Evolutionary conservation across 1,139 yeast species (phyloP).

Genomic region (Yamadazyma conglobata): DNA sequence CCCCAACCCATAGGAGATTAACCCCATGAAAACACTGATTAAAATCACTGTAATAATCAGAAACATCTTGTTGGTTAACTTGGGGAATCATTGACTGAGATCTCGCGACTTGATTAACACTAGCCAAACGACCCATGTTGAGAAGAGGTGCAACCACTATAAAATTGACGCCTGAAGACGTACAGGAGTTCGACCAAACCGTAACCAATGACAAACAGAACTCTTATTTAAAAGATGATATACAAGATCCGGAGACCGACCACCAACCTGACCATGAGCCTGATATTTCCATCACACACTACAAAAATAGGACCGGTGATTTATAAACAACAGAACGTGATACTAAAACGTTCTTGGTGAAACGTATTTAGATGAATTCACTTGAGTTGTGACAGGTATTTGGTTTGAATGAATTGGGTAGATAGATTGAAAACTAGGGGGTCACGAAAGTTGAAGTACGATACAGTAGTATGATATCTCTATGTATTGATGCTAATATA

Average conservation of each 20-base stretch:
- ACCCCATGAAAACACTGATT: conserved; percentile 24
- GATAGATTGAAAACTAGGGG: too few species aligned
- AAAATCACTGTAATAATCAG: conserved; percentile 12
- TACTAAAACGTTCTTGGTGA: too few species aligned
- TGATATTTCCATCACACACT: conserved; percentile 13
- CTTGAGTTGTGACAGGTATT: too few species aligned
- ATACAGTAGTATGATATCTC: too few species aligned
- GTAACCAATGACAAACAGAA: conserved; percentile 9
- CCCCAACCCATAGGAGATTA: conserved; percentile 31
- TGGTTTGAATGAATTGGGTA: too few species aligned
- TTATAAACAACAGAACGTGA: too few species aligned
- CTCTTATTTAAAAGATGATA: conserved; percentile 14
- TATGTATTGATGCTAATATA: conserved; percentile 1
- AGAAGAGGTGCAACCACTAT: conserved; percentile 65
- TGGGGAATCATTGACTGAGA: too few species aligned
- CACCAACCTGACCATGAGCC: conserved; percentile 15
- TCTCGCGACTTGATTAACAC: too few species aligned
- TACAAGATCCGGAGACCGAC: conserved; percentile 14
- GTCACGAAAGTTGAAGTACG: too few species aligned
- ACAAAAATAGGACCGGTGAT: conserved; percentile 13
- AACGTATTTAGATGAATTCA: too few species aligned
- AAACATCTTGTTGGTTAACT: too few species aligned
- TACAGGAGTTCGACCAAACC: conserved; percentile 56
- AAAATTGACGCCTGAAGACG: conserved; percentile 62
- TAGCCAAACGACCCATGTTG: too few species aligned